Base-by-base conservation (phyloP, 495 filamentous ascomycete species). In the Articulospora tetracladia region DNA sequence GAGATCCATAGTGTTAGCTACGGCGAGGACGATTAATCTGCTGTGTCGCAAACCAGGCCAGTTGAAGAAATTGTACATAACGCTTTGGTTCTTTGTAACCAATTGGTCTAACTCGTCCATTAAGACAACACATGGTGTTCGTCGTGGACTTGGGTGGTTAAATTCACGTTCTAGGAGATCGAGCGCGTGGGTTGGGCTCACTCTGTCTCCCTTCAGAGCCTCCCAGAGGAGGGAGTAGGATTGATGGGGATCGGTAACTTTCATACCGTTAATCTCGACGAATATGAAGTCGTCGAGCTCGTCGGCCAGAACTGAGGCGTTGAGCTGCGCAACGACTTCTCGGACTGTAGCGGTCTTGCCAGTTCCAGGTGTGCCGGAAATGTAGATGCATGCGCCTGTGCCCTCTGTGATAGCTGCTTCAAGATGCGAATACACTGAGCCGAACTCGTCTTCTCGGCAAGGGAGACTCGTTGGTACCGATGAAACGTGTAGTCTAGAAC, bases 61-160 rank as follows among this genome's bases (percentile, higher is more conserved):
- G 68, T 99, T 99, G 83, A 99, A 99, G 73, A 99, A 99, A 69
- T 99, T 99, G 76, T 99, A 99, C 95, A 99, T 99, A 69, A 99
- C 95, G 25, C 90, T 91, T 66, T 99, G 95, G 68, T 94, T 97
- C 60, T 91, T 93, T 22, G 95, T 99, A 1, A 97, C 95, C 3
- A 99, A 83, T 69, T 99, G 95, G 73, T 99, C 95, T 41, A 99
- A 82, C 75, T 99, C 95, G 68, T 99, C 95, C 95, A 99, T 99
- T 41, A 99, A 76, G 8, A 99, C 95, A 25, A 99, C 95, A 68
- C 95, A 98, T 0, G 95, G 95, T 12, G 97, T 90, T 50, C 93
- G 81, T 47, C 95, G 84, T 41, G 95, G 95, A 52, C 85, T 91
- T 0, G 95, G 95, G 55, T 91, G 83, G 57, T 82, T 89, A 76